A percentile compares a stretch with the other conserved stretches of the same genome.
Conservation (phyloP, 371 early-diverging fungal species). For the Mortierella sp. region DNA sequence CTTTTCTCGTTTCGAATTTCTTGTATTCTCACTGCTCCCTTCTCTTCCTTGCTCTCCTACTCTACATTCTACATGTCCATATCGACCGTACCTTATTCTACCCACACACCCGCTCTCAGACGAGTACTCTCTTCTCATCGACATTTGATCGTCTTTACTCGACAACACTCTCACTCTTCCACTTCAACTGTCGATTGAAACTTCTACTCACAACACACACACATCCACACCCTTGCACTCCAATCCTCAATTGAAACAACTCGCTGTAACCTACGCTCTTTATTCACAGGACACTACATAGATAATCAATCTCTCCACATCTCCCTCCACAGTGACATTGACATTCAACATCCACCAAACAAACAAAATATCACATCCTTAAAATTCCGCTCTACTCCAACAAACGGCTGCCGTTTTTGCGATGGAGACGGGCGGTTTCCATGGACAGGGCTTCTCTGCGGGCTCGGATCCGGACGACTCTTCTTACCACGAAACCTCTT, state of each 20-base stretch:
- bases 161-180: not conserved
- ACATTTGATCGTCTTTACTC: not conserved
- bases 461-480: slow-evolving; percentile 34
- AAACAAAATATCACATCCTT: not conserved
- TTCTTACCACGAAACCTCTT: slow-evolving; percentile 32
- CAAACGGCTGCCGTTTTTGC: slow-evolving; percentile 20
- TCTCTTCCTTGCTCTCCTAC: not conserved
- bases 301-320: not conserved
- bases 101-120: too few species aligned
- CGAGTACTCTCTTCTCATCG: too few species aligned
- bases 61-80: not conserved
- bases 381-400: slow-evolving; percentile 11
- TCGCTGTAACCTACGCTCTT: too few species aligned
- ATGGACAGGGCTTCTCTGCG: slow-evolving; percentile 16
- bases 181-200: too few species aligned
- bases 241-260: too few species aligned
- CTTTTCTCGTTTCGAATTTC: not conserved
- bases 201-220: too few species aligned
- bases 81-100: not conserved
- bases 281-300: too few species aligned
- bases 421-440: slow-evolving; percentile 39
- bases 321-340: not conserved
- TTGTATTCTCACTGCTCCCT: not conserved
- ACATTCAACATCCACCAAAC: not conserved
- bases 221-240: too few species aligned